Base-by-base conservation (phyloP, 352 stramenopile species). In the Phytophthora citrophthora region DNA sequence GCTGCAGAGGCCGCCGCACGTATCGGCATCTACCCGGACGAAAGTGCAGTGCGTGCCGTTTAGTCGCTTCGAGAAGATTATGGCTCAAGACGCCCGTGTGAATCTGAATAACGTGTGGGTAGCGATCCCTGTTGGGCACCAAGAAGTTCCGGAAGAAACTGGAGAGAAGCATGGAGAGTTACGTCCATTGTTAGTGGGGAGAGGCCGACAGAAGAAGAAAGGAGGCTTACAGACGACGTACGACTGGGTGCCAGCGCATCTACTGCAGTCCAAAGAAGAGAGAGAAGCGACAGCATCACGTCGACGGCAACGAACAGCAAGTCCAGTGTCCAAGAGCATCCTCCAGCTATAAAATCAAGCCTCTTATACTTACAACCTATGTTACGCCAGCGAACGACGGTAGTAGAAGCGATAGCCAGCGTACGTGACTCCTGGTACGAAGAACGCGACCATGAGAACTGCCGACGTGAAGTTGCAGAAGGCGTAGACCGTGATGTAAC, bases 61-160 rank as follows among this genome's bases (percentile, higher is more conserved):
- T 32, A 51, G 58, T 44, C 79, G 74, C 46, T 87, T 82, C n/a
- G 61, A 86, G 53, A 73, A 74, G 47, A 83, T 86, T n/a, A 44
- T 73, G 10, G 61, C 55, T 7, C 56, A 65, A 57, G 64, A 74
- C 24, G 70, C 70, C 20, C 70, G 66, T 29, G 82, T 91, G 20
- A 89, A 88, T 51, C 46, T 82, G 36, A 51, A 64, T 34, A 86
- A 86, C 45, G 57, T 88, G 45, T 91, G 79, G 79, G 79, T 91
- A 15, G 79, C 82, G 18, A 81, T 91, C 24, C 82, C 82, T 1
- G 70, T 79, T 45, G 57, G 31, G 10, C 64, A 76, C 24, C 15
- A 60, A 9, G 68, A 75, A 32, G 1, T 61, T 0, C 49, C 32
- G 16, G 31, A 41, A 16, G 44, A 60, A 0, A 26, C 29, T 34